phyloP scores from a whole-genome alignment of 371 early-diverging fungal species.

The Actinomucor elegans region DNA sequence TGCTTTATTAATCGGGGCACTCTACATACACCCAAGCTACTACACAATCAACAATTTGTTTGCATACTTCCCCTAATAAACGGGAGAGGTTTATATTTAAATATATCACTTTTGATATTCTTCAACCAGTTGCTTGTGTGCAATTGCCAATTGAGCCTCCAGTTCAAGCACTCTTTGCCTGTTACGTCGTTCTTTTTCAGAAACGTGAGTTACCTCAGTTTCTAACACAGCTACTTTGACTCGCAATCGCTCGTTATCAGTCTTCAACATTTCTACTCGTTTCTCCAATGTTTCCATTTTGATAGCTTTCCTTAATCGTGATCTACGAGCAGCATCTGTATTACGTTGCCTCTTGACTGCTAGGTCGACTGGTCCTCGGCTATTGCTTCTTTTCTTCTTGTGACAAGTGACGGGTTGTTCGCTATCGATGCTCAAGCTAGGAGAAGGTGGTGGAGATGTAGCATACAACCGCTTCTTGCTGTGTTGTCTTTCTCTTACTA shows the following conservation, averaged over 20 bases:
- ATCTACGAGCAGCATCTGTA: constrained; percentile 90
- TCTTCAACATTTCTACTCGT: constrained; percentile 68
- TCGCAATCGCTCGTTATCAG: constrained; percentile 59
- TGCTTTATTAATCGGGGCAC: too few species aligned
- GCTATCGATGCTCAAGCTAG: background rate
- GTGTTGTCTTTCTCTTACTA: background rate
- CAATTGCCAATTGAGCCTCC: constrained; percentile 63
- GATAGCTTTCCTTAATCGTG: constrained; percentile 76
- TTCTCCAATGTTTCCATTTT: constrained; percentile 76
- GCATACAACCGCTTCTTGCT: background rate
- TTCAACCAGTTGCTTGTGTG: constrained; percentile 11
- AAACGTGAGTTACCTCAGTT: constrained; percentile 51
- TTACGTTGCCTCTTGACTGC: constrained; percentile 75
- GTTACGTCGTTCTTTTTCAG: constrained; percentile 60
- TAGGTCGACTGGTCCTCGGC: constrained; percentile 18
- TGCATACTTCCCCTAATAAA: too few species aligned
- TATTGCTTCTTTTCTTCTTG: background rate
- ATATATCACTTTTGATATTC: too few species aligned
- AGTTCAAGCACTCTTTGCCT: constrained; percentile 59
- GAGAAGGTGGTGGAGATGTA: constrained; percentile 4
- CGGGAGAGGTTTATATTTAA: too few species aligned
- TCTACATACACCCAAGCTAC: too few species aligned
- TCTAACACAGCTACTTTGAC: constrained; percentile 70
- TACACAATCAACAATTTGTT: too few species aligned
- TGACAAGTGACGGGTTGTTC: background rate